Base-by-base conservation (phyloP, 2,329 filamentous ascomycete species). In the Gliomastix tumulicola region DNA sequence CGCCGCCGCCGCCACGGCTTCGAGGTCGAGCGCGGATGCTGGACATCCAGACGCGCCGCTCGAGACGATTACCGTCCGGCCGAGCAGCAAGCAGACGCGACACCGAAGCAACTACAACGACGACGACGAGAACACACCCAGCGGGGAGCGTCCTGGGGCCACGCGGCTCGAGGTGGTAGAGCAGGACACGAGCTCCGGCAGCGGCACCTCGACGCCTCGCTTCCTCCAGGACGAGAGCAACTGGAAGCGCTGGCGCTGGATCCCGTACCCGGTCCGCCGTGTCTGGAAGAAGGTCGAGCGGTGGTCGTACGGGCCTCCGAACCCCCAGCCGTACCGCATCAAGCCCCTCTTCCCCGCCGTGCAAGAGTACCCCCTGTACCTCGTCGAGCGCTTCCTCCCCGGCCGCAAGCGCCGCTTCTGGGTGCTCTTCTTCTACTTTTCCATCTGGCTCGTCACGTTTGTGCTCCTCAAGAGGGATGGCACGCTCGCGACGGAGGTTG, bases 391-490 rank as follows among this genome's bases (percentile, higher is more conserved):
- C 37, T 73, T 76, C 46, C 60, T 85, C 3, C 79, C 82, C 0
- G 71, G 71, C 40, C 61, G 59, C 43, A 72, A 63, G 43, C 77
- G 83, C 36, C 75, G 79, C 28, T 53, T 74, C n/a, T 63, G 63
- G 47, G 62, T 84, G 6, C 62, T 84, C 34, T 56, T 77, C 30
- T 59, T 67, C 23, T 82, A 79, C 44, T 74, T 84, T 34, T 68
- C 72, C 21, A 57, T 74, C 35, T 92, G 85, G 86, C 57, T 87
- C 13, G 53, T 85, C 34, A 70, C 74, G 1, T 90, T 89, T 55
- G 69, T 74, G 17, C 54, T 88, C 30, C 74, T 90, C 18, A 71
- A 85, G 57, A 74, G 79, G 48, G 68, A 73, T 41, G 82, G 82
- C 36, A 71, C 75, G 5, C 48, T 66, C 30, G 65, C 69, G 3